Base-by-base conservation (phyloP, 495 filamentous ascomycete genomes). In the Aspergillus saccharolyticus region DNA sequence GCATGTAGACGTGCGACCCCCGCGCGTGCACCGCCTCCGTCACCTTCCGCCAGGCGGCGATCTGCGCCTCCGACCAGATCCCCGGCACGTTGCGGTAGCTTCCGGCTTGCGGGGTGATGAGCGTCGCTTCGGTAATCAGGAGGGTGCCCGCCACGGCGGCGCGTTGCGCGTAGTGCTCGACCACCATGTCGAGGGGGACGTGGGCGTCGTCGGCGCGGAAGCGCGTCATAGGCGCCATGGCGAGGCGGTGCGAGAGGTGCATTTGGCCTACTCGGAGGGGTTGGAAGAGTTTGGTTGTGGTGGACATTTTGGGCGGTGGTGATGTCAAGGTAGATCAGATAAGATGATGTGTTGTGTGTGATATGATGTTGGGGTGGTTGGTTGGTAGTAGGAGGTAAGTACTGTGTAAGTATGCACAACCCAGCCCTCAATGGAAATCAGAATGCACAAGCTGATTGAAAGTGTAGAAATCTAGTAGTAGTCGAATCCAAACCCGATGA, bases 1-100 rank as follows among this genome's bases (percentile, higher is more conserved):
- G 88, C 44, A 74, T 66, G 68, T 74, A 85, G 53, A 90, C 88
- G 58, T 71, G 81, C 42, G 76, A 74, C 28, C 82, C 81, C 21
- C 81, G 80, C 22, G 68, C 67, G 69, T 91, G 88, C n/a, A 90
- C 84, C 8, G 76, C 81, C 44, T 83, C 80, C 15, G 83, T 85
- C 33, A 90, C 68, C 5, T 67, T 58, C 46, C 74, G 78, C 88
- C 86, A 90, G 0, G 70, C 78, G 0, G 59, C 63, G 50, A 85
- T 76, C 64, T 92, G 89, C 15, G 68, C 81, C 2, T 76, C 63
- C 55, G 57, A 79, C 62, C 72, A 89, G 63, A 92, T 81, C 1
- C 85, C 86, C 0, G 88, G 86, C 3, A 75, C 81, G 60, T 88
- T 79, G 25, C 61, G 48, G 62, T 75, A 83, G 5, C 71, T 78